Evolutionary conservation across 805 yeast genomes (phyloP), one percentile per base, ranked within the genome.

Genomic region (Naumovozyma castellii): DNA sequence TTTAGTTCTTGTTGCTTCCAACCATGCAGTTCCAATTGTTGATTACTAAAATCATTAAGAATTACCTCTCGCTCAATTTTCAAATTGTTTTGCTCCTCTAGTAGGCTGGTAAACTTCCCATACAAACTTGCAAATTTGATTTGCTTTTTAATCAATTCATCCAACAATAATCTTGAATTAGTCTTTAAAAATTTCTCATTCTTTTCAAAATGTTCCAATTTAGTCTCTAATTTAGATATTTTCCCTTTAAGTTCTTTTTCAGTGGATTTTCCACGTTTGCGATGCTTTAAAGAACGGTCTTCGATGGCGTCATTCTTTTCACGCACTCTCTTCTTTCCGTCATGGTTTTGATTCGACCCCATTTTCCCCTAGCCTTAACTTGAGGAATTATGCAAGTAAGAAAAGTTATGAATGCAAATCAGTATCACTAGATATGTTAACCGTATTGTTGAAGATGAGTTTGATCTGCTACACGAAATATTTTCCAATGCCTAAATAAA

Each of bases 81-180:
- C 5, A 39, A 18, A n/a, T 17, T 35, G 10, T 33, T 10, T 33
- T 37, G 36, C 13, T 40, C 30, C 8, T 40, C 35, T 17, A 29
- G 22, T 13, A 35, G n/a, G 4, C 14, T 25, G 9, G 18, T 18
- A 15, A 40, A 32, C 39, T 37, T 20, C 15, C 50, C 50, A 32
- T 18, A 29, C 16, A 45, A 25, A 8, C 43, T 35, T 2, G 51
- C 44, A 3, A 47, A 17, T 33, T 41, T 37, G 12, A 47, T 19
- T 32, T 48, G 43, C 31, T 41, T 36, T 3, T 34, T 13, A 14
- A 45, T 41, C 5, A 46, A 33, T 31, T 46, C 47, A n/a, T 38
- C 34, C 3, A 48, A 22, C 28, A 48, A 16, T 13, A 9, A 10
- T 12, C 17, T 30, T 12, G 37, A 17, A 25, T 36, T 32, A 10